Conservation (phyloP, 2,329 filamentous ascomycete genomes). For the Penicillium crustosum region DNA sequence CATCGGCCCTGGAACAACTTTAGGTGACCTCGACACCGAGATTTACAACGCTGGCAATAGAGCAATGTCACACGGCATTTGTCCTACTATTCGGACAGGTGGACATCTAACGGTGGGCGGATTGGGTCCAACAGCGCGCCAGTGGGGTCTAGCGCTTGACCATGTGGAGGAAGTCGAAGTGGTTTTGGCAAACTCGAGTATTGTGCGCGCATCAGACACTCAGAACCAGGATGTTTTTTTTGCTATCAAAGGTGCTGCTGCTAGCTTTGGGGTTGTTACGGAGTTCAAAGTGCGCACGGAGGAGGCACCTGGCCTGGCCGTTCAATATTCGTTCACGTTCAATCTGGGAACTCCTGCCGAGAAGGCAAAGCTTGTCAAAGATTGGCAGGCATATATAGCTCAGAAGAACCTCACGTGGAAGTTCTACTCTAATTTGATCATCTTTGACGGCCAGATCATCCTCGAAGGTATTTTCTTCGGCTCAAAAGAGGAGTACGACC, state of each 20-base stretch:
- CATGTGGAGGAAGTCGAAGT: constrained; percentile 50
- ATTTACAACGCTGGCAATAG: background rate
- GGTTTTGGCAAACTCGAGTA: constrained; percentile 44
- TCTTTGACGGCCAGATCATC: constrained; percentile 55
- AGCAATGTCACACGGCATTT: background rate
- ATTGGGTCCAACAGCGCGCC: constrained; percentile 43
- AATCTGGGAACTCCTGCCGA: constrained; percentile 50
- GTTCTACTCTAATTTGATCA: constrained; percentile 58
- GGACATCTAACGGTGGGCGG: constrained; percentile 39
- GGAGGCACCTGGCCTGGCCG: constrained; percentile 43
- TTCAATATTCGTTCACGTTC: constrained; percentile 59
- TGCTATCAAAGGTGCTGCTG: constrained; percentile 37
- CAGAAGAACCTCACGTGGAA: constrained; percentile 58
- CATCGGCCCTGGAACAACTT: background rate
- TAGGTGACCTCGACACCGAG: background rate
- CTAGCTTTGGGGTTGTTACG: constrained; percentile 42
- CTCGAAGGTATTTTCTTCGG: constrained; percentile 65
- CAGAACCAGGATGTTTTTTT: constrained; percentile 37
- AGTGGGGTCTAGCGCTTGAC: constrained; percentile 54
- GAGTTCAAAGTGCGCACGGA: constrained; percentile 41
- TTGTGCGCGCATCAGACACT: constrained; percentile 31
- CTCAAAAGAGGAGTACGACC: constrained; percentile 56
- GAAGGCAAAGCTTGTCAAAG: constrained; percentile 52
- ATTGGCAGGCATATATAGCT: constrained; percentile 59
- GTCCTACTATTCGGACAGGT: constrained; percentile 13